Percentiles rank a stretch among this genome's conserved stretches.
These are phyloP conservation scores for Herpetomonas samuelpessoai DNA, from an alignment of 208 protist species.

Conservation along the genomic window DNA sequence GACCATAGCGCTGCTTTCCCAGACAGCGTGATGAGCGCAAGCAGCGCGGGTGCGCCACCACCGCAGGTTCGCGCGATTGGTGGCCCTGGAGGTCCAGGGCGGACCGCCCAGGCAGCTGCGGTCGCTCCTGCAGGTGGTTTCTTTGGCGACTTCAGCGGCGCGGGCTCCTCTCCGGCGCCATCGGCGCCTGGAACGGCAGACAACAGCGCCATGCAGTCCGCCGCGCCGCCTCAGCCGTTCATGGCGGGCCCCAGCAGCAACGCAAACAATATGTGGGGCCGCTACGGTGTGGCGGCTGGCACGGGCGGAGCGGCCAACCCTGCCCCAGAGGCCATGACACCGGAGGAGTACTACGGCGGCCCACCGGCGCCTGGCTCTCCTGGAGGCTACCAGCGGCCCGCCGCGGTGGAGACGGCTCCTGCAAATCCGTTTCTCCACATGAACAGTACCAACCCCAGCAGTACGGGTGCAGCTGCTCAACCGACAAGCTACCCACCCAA, in stretches of 20 bases:
- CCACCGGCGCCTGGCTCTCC: not conserved
- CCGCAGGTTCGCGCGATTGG: constrained; percentile 21
- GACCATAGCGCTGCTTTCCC: constrained; percentile 31
- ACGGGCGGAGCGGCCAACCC: not conserved
- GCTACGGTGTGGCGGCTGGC: not conserved
- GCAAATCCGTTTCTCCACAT: not conserved
- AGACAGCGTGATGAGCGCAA: constrained; percentile 14
- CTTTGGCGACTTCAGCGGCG: not conserved
- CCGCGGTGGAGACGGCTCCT: too few species aligned
- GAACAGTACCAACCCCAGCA: constrained; percentile 1
- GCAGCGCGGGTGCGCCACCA: not conserved
- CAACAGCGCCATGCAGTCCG: constrained; percentile 16
- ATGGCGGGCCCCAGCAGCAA: constrained; percentile 5
- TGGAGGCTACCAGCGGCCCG: not conserved
- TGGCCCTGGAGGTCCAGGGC: constrained; percentile 29
- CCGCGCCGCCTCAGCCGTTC: constrained; percentile 21
- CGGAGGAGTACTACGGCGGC: constrained; percentile 13
- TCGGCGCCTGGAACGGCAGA: constrained; percentile 16
- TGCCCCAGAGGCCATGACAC: not conserved
- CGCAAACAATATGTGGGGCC: not conserved
- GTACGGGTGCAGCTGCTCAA: not conserved
- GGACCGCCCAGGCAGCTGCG: not conserved
- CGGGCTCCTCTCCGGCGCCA: constrained; percentile 15
- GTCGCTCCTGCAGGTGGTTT: not conserved
- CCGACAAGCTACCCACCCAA: too few species aligned